Conservation (phyloP, 495 filamentous ascomycete genomes). For the Aspergillus ellipticus region DNA sequence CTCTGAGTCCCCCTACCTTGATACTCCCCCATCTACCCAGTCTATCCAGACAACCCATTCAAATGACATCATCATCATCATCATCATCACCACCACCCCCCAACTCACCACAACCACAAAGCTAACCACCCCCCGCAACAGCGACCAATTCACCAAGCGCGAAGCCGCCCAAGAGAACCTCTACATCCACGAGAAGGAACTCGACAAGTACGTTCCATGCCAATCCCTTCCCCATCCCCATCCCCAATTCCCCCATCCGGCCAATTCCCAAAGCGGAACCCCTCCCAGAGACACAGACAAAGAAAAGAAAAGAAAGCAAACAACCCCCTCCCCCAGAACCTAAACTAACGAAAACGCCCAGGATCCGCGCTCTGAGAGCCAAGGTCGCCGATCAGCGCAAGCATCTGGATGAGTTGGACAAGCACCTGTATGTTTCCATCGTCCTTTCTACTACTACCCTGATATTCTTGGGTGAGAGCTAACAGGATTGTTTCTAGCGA, state of each 20-base stretch:
- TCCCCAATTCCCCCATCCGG: not conserved
- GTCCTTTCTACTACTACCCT: no score
- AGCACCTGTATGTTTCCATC: slow-evolving; percentile 66
- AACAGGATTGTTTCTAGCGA: slow-evolving; percentile 45
- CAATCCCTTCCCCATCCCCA: not conserved
- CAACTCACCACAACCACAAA: not conserved
- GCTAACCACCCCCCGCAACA: slow-evolving; percentile 28
- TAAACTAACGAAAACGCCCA: slow-evolving; percentile 15
- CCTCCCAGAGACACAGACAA: not conserved
- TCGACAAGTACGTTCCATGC: slow-evolving; percentile 60
- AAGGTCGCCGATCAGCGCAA: slow-evolving; percentile 77
- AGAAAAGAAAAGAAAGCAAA: not conserved
- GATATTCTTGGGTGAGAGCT: not conserved
- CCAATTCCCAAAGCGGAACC: no score
- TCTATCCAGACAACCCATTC: not conserved
- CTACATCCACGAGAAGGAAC: slow-evolving; percentile 79
- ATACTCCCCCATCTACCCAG: not conserved
- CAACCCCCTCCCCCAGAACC: no score
- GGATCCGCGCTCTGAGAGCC: slow-evolving; percentile 61
- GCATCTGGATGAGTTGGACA: slow-evolving; percentile 77
- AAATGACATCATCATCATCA: slow-evolving; percentile 21
- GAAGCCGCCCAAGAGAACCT: slow-evolving; percentile 83
- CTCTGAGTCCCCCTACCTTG: not conserved
- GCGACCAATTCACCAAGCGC: slow-evolving; percentile 86
- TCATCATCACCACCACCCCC: not conserved